These are phyloP conservation scores for Globisporangium barbulae DNA, from an alignment of 352 stramenopile species.

Conservation along the genomic window DNA sequence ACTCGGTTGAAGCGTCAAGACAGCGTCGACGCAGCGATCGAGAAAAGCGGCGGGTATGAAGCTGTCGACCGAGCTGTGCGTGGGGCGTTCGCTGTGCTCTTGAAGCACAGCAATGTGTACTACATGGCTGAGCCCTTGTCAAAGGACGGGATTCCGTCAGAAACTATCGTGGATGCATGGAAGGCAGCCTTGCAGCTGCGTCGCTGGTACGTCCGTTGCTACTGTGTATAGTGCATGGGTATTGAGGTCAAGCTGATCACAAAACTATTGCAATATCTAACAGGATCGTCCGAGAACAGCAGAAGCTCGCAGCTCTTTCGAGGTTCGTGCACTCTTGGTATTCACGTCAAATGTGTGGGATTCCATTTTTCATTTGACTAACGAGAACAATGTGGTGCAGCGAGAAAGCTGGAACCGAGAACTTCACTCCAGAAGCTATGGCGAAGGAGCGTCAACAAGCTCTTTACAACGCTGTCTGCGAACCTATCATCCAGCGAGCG, in stretches of 20 bases:
- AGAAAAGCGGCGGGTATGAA: conserved; percentile 84
- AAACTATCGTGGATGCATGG: conserved; percentile 73
- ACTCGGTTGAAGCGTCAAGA: conserved; percentile 74
- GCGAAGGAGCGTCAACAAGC: conserved; percentile 64
- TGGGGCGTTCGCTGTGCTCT: conserved; percentile 68
- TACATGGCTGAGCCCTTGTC: conserved; percentile 68
- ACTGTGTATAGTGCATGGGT: not conserved
- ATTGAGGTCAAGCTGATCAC: not conserved
- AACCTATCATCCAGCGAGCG: conserved; percentile 69
- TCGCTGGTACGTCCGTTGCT: conserved; percentile 51
- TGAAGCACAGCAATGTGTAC: conserved; percentile 78
- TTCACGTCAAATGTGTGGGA: not conserved
- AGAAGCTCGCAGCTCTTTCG: conserved; percentile 67
- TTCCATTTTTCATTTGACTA: not conserved
- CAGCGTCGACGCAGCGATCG: conserved; percentile 76
- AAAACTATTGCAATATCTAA: too few relatives aligned
- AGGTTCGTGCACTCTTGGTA: conserved; percentile 27
- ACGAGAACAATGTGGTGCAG: conserved; percentile 16
- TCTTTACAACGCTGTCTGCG: conserved; percentile 78
- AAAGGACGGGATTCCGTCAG: conserved; percentile 52
- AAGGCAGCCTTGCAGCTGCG: conserved; percentile 73
- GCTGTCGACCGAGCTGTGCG: conserved; percentile 78
- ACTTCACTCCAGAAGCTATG: conserved; percentile 35
- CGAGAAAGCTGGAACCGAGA: conserved; percentile 28
- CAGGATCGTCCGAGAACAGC: conserved; percentile 87